Conservation (phyloP, 2,329 filamentous ascomycete species). For the Diaporthe longicolla region DNA sequence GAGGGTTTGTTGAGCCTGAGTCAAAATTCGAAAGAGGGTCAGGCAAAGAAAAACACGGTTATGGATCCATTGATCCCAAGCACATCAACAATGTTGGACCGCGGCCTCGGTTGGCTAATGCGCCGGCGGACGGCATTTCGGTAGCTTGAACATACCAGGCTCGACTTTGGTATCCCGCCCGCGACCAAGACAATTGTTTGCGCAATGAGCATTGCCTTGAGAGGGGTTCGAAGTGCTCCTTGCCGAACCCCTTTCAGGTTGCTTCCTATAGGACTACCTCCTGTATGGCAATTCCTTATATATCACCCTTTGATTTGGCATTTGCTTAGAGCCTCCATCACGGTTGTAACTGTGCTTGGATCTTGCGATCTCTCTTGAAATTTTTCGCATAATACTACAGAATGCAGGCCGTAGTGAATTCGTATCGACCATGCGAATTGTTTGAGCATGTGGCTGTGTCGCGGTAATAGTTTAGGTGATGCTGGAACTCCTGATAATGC, state of each 20-base stretch:
- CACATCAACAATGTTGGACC: not conserved
- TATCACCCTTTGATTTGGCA: not conserved
- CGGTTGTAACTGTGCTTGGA: not conserved
- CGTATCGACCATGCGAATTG: not conserved
- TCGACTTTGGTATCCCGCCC: not conserved
- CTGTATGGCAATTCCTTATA: not conserved
- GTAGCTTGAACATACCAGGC: not conserved
- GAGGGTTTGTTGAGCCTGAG: not conserved
- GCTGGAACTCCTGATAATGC: conserved; percentile 11
- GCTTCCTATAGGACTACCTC: not conserved
- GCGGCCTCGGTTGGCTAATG: not conserved
- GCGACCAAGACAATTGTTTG: not conserved
- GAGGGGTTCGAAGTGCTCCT: not conserved
- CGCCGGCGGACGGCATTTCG: not conserved
- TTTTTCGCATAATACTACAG: not conserved
- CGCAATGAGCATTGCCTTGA: not conserved
- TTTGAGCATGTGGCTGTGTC: not conserved
- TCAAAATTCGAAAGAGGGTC: not conserved
- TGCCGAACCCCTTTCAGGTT: not conserved
- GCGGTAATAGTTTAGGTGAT: conserved; percentile 2
- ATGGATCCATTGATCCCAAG: not conserved
- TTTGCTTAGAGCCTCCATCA: not conserved
- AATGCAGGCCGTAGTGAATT: not conserved
- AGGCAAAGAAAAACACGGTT: not conserved
- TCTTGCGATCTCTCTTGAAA: not conserved